Evolutionary conservation across 2,329 filamentous ascomycete species (phyloP).

Genomic region (Aspergillus ochraceus): DNA sequence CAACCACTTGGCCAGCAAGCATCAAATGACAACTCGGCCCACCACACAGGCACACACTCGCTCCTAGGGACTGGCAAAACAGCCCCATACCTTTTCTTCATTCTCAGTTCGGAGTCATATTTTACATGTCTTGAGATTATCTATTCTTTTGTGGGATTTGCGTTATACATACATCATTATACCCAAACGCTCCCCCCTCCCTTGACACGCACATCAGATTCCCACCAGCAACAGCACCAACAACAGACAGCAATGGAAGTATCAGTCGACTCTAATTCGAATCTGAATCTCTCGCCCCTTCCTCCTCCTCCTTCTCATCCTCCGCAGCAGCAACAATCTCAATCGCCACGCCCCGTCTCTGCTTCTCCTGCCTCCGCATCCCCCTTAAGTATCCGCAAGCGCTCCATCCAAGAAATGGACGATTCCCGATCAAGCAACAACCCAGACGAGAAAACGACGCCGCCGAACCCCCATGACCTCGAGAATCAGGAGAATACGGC

Average conservation of each 20-base stretch:
- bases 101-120: background rate
- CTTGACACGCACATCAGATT: background rate
- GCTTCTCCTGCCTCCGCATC: conserved; percentile 4
- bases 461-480: conserved; percentile 9
- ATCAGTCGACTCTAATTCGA: conserved; percentile 23
- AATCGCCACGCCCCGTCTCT: conserved; percentile 4
- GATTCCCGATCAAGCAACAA: background rate
- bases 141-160: background rate
- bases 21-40: background rate
- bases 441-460: conserved; percentile 7
- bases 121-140: background rate
- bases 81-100: background rate
- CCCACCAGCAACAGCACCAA: background rate
- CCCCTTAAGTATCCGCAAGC: conserved; percentile 23
- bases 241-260: conserved; percentile 9
- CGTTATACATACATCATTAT: background rate
- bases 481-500: conserved; percentile 25
- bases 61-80: background rate
- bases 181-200: background rate
- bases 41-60: background rate
- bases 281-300: conserved; percentile 23
- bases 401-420: conserved; percentile 31
- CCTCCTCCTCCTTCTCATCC: conserved; percentile 11
- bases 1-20: background rate
- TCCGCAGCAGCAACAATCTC: conserved; percentile 4